Evolutionary conservation across 2,329 filamentous ascomycete genomes (phyloP), one percentile per base, ranked within the genome.

Genomic region (Nothomitra cinnamomea): DNA sequence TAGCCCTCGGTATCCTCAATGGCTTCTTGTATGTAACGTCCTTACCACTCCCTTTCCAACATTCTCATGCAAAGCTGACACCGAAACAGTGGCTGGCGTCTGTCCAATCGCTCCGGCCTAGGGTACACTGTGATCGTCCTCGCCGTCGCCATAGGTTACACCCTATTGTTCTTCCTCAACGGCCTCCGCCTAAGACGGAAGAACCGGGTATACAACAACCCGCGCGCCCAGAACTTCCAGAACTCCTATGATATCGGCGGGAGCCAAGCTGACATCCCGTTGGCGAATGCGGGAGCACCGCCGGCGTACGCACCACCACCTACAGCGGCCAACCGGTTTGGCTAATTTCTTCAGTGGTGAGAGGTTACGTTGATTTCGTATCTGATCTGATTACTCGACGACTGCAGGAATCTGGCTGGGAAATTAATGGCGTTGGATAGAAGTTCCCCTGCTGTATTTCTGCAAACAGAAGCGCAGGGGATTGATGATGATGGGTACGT

Each of bases 1-100:
- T 84, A 57, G 53, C 76, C 15, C 61, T 82, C 2, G 80, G 77
- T 24, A 69, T 82, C 47, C 62, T 83, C 59, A 83, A 83, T 60
- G 80, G 80, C 54, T 48, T 48, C 22, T 25, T 80, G 28, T 32
- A 32, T n/a, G n/a, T n/a, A n/a, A n/a, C 28, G 28, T 79, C 0
- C 64, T 83, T 2, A 4, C 28, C 28, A 32, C 10, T 4, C 28
- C 28, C 28, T 32, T 10, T 32, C 28, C 28, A 32, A n/a, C n/a
- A n/a, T n/a, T n/a, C 28, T 10, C 28, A 32, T 5, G 10, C 28
- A 32, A 32, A 10, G 28, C 28, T 32, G 10, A 32, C 28, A 32
- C 28, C 28, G 10, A 32, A 32, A 32, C 28, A 32, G 28, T 3
- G 43, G 43, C 3, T 12, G 22, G 6, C 43, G 22, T 8, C 43